phyloP scores from a whole-genome alignment of 2,329 filamentous ascomycete genomes.

The Elsinoe perseae region DNA sequence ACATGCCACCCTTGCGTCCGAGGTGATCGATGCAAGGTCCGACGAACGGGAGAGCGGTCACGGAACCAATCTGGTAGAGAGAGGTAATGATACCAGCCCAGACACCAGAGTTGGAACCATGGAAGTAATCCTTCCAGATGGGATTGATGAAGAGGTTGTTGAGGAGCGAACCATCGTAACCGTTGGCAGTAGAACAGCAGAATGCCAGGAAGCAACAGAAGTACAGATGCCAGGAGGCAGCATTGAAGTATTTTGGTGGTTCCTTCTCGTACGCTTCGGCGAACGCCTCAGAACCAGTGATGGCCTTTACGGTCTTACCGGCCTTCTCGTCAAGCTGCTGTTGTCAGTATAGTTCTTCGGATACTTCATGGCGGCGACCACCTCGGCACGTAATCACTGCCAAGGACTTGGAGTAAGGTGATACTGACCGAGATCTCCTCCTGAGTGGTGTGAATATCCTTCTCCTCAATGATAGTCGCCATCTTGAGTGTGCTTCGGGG shows the following conservation, averaged over 20 bases:
- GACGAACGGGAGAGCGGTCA: slow-evolving; percentile 40
- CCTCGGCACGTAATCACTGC: not conserved
- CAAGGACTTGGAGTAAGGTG: not conserved
- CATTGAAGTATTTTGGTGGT: slow-evolving; percentile 31
- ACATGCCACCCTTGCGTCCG: slow-evolving; percentile 38
- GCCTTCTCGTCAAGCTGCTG: slow-evolving; percentile 7
- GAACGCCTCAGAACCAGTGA: slow-evolving; percentile 48
- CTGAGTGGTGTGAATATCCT: slow-evolving; percentile 10
- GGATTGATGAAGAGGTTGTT: slow-evolving; percentile 45
- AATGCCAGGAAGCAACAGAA: slow-evolving; percentile 7
- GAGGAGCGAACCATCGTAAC: slow-evolving; percentile 52
- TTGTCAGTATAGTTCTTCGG: not conserved
- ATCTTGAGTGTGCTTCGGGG: not conserved
- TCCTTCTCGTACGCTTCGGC: slow-evolving; percentile 50
- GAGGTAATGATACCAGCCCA: slow-evolving; percentile 40
- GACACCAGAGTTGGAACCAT: slow-evolving; percentile 35
- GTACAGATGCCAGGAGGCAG: slow-evolving; percentile 3
- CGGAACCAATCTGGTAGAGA: slow-evolving; percentile 44
- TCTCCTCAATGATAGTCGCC: slow-evolving; percentile 4
- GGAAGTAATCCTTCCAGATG: slow-evolving; percentile 37
- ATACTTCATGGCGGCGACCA: not conserved
- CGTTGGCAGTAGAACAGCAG: slow-evolving; percentile 32
- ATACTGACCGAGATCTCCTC: slow-evolving; percentile 11
- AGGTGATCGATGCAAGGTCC: slow-evolving; percentile 41
- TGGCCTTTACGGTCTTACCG: slow-evolving; percentile 33